Conservation (phyloP, 2,329 filamentous ascomycete species). For the Cadophora sp. region DNA sequence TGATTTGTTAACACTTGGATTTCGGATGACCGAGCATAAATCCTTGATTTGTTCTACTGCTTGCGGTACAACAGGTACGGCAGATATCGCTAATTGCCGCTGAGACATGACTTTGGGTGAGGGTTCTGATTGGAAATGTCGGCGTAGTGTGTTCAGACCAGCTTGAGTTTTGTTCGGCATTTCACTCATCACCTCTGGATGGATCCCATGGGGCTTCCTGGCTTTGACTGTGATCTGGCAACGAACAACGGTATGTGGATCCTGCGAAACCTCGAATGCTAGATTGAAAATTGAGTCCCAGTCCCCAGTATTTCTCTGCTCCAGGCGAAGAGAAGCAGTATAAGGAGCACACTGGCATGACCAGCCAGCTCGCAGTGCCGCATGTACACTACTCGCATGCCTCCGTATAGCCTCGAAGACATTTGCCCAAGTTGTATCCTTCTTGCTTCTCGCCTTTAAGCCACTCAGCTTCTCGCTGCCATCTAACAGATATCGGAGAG, state of each 20-base stretch:
- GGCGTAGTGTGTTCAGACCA: no score
- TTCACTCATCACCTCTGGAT: no score
- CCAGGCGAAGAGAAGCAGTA: conserved; percentile 31
- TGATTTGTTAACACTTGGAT: neutral
- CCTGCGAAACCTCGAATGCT: conserved; percentile 21
- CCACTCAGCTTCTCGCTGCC: conserved; percentile 30
- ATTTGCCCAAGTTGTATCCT: conserved; percentile 35
- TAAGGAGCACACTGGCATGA: conserved; percentile 36
- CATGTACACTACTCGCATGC: conserved; percentile 36
- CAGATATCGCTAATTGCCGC: neutral
- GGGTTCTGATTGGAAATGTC: no score
- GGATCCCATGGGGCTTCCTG: no score
- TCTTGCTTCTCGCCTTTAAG: conserved; percentile 30
- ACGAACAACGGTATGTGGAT: neutral
- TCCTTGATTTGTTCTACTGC: neutral
- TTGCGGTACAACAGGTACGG: neutral
- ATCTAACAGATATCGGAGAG: conserved; percentile 33
- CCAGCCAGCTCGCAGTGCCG: conserved; percentile 34
- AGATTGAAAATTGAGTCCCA: conserved; percentile 31
- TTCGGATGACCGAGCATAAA: neutral
- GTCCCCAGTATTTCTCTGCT: conserved; percentile 30
- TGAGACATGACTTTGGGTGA: neutral
- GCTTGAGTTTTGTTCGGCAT: neutral
- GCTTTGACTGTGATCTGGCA: conserved; percentile 9
- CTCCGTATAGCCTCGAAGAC: conserved; percentile 35